Evolutionary conservation across 1,284 basidiomycete genomes (phyloP).

Genomic region (Thecaphora frezii): DNA sequence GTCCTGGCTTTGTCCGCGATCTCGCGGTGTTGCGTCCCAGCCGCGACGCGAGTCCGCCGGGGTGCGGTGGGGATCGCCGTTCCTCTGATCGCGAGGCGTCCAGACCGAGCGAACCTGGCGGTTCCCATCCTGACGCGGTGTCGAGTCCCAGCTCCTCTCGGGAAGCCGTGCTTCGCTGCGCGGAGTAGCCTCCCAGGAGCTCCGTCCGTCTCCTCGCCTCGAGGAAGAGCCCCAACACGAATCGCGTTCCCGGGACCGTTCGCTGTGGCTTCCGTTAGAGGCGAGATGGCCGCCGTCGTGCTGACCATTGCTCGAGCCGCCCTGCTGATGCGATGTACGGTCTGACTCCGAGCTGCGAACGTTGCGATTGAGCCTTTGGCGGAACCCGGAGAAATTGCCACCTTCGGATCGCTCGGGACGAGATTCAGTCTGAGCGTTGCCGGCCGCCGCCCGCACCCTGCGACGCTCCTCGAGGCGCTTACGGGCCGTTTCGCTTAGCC

Average conservation of each 20-base stretch:
- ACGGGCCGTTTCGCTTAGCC: slow-evolving; percentile 33
- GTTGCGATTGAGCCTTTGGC: slow-evolving; percentile 8
- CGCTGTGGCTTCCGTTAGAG: no score
- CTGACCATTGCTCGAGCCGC: neutral
- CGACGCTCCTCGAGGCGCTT: slow-evolving; percentile 36
- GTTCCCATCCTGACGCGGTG: neutral
- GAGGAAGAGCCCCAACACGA: neutral
- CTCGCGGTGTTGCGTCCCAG: slow-evolving; percentile 41
- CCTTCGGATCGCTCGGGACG: neutral
- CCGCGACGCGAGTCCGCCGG: slow-evolving; percentile 11
- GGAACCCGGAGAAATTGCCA: slow-evolving; percentile 2
- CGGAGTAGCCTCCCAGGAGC: neutral
- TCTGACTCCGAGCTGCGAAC: neutral
- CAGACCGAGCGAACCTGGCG: neutral
- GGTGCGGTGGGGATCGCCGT: slow-evolving; percentile 1
- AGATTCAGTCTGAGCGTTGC: slow-evolving; percentile 5
- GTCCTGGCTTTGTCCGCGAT: neutral
- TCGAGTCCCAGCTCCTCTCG: slow-evolving; percentile 6
- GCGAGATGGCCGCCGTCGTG: neutral
- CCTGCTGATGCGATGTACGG: no score
- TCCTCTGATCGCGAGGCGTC: slow-evolving; percentile 1
- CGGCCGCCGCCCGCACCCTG: slow-evolving; percentile 19
- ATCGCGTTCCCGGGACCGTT: no score
- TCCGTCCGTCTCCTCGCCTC: neutral
- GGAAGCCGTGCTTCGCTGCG: neutral